A percentile compares a stretch with the other conserved stretches of the same genome.
Evolutionary conservation across 2,329 filamentous ascomycete genomes (phyloP).

Genomic region (Erysiphe pulchra): DNA sequence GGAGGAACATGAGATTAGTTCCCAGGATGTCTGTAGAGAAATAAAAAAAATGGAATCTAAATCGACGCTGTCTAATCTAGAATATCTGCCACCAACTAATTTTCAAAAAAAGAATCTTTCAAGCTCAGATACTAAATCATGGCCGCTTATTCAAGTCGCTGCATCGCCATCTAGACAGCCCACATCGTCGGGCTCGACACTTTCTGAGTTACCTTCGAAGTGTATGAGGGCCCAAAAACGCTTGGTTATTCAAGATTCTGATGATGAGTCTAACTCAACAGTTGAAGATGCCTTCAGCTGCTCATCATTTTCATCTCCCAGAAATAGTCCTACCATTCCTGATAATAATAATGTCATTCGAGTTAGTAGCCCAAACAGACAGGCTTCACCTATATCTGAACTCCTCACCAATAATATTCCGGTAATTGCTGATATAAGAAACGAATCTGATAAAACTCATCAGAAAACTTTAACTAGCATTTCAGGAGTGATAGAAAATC

Average conservation of each 20-base stretch:
- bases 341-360: neutral
- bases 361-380: neutral
- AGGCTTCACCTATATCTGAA: neutral
- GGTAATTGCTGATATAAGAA: too few relatives aligned
- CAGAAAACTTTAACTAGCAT: conserved; percentile 9
- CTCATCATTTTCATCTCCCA: conserved; percentile 4
- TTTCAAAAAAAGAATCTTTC: neutral
- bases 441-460: neutral
- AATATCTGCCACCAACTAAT: neutral
- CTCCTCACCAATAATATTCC: neutral
- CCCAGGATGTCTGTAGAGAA: neutral
- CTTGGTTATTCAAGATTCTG: conserved; percentile 11
- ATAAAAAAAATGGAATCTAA: neutral
- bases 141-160: conserved; percentile 6
- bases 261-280: conserved; percentile 8
- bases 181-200: conserved; percentile 1
- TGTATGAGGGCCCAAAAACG: conserved; percentile 2
- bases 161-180: conserved; percentile 6
- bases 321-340: conserved; percentile 2
- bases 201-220: conserved; percentile 4
- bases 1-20: neutral
- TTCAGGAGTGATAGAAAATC: conserved; percentile 5
- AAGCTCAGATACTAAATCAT: neutral
- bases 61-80: neutral
- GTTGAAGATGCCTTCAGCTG: conserved; percentile 3